Percentiles rank a stretch among this genome's conserved stretches.
Conservation (phyloP, 2,329 filamentous ascomycete species). For the Davidsoniella eucalypti region DNA sequence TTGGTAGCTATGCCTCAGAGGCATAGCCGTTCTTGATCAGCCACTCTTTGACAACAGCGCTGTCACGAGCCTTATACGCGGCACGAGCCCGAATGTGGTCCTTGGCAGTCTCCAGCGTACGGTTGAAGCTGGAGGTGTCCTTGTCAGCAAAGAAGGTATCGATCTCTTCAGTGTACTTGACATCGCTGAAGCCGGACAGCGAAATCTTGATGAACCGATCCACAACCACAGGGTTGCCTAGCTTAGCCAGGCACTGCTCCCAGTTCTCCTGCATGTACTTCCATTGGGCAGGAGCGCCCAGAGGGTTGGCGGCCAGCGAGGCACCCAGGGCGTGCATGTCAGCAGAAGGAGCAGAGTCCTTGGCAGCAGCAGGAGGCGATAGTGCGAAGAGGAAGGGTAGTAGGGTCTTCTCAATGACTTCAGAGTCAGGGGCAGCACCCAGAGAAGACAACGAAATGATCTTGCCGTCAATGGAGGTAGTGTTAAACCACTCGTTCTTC, state of each 20-base stretch:
- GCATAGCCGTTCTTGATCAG: constrained; percentile 36
- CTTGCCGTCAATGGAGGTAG: constrained; percentile 77
- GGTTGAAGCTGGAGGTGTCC: constrained; percentile 73
- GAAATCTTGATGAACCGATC: constrained; percentile 74
- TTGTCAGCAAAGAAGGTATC: constrained; percentile 70
- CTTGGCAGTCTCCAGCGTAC: constrained; percentile 68
- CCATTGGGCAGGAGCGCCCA: constrained; percentile 65
- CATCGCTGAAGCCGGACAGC: constrained; percentile 62
- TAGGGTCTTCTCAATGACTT: constrained; percentile 49
- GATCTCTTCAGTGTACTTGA: constrained; percentile 57
- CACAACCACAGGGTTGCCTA: constrained; percentile 72
- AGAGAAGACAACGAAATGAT: constrained; percentile 67
- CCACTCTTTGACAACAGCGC: constrained; percentile 61
- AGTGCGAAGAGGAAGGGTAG: constrained; percentile 65
- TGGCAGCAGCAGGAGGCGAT: constrained; percentile 30
- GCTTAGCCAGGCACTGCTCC: constrained; percentile 51
- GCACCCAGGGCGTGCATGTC: constrained; percentile 75
- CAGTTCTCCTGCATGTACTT: constrained; percentile 74
- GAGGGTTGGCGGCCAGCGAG: constrained; percentile 55
- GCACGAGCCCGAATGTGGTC: constrained; percentile 76
- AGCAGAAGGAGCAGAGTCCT: constrained; percentile 57
- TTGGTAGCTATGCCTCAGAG: constrained; percentile 15
- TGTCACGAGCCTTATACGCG: constrained; percentile 65
- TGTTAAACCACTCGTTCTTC: constrained; percentile 70
- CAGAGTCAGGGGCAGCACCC: constrained; percentile 51